Conservation (phyloP, 257 asterid species). For the Mitragyna speciosa region DNA sequence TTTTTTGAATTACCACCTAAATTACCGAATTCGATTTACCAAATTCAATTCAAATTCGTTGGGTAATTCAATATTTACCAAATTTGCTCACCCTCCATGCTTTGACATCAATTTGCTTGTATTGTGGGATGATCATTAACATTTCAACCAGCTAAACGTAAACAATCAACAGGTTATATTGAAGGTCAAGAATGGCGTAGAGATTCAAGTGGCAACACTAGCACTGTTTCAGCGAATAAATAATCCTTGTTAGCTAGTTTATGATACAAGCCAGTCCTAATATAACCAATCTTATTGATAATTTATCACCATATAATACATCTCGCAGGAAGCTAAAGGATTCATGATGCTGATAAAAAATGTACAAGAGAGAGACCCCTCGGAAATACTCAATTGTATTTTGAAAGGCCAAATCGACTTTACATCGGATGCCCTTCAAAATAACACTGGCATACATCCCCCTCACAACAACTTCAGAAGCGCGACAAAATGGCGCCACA, state of each 20-base stretch:
- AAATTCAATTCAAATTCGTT: no score
- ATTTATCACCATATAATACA: constrained; percentile 3
- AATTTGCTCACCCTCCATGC: no score
- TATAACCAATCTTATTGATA: background rate
- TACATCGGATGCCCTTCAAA: constrained; percentile 14
- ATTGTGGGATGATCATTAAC: background rate
- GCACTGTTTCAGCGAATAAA: background rate
- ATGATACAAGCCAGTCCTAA: background rate
- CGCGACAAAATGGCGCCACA: constrained; percentile 9
- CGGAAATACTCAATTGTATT: background rate
- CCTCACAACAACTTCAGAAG: background rate
- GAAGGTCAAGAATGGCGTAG: background rate
- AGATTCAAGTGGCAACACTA: background rate
- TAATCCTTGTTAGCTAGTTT: background rate
- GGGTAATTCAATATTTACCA: no score
- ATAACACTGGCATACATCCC: background rate
- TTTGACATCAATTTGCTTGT: background rate
- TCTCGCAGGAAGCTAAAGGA: background rate
- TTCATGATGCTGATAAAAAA: constrained; percentile 12
- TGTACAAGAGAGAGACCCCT: constrained; percentile 22
- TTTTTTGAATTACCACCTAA: no score
- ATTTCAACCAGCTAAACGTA: background rate
- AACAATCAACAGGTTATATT: background rate
- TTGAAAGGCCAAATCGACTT: background rate
- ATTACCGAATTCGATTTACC: no score